Conservation (phyloP, 495 filamentous ascomycete genomes). For the Penicillium longicatenatum region DNA sequence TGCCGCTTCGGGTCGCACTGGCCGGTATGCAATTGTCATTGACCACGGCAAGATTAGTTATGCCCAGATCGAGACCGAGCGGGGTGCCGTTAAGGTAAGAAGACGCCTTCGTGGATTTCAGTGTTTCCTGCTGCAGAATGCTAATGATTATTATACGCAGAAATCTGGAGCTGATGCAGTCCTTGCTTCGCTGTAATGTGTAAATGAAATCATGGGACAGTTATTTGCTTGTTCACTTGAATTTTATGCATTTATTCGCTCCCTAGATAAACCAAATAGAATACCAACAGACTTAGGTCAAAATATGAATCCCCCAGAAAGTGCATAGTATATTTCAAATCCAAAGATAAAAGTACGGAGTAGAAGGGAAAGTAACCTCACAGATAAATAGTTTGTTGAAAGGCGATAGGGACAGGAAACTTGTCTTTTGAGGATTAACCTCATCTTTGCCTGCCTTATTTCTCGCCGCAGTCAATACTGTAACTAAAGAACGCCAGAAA, state of each 20-base stretch:
- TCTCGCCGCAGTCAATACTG: too few relatives aligned
- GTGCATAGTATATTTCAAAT: too few relatives aligned
- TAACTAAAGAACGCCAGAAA: not conserved
- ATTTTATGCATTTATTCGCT: not conserved
- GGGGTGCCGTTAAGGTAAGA: constrained; percentile 51
- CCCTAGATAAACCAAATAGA: not conserved
- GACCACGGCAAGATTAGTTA: constrained; percentile 88
- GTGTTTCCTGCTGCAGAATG: not conserved
- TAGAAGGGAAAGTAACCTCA: too few relatives aligned
- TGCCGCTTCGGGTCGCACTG: constrained; percentile 63
- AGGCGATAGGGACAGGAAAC: too few relatives aligned
- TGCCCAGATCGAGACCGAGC: constrained; percentile 74
- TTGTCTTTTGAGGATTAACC: too few relatives aligned
- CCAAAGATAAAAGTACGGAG: too few relatives aligned
- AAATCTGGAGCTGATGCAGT: constrained; percentile 76
- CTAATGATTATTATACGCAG: constrained; percentile 25
- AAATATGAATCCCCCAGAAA: too few relatives aligned
- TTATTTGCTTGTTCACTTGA: not conserved
- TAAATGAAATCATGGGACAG: not conserved
- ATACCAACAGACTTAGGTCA: not conserved
- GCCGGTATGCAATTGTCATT: constrained; percentile 81
- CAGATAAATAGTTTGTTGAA: too few relatives aligned
- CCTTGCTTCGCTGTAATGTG: constrained; percentile 46
- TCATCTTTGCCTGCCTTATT: too few relatives aligned
- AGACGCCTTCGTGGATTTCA: not conserved